A percentile compares a stretch with the other conserved stretches of the same genome.
These are phyloP conservation scores for Aspergillus udagawae DNA, from an alignment of 2,329 filamentous ascomycete genomes.

Conservation along the genomic window DNA sequence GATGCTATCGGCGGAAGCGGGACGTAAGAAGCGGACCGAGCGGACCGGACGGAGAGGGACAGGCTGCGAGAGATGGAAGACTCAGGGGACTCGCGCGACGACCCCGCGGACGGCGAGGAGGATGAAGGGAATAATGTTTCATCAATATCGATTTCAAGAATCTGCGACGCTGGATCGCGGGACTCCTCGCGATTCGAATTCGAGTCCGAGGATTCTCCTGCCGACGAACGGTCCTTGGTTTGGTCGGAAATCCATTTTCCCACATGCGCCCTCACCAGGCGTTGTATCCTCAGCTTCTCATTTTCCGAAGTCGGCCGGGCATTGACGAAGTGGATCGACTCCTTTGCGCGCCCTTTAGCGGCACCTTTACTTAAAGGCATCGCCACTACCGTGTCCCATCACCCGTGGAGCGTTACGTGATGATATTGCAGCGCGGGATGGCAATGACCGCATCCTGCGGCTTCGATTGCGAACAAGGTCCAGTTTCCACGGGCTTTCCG, in stretches of 20 bases:
- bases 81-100: neutral
- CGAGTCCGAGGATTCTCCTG: conserved; percentile 5
- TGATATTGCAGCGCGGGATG: conserved; percentile 6
- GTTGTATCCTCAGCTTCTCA: conserved; percentile 25
- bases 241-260: conserved; percentile 35
- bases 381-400: conserved; percentile 2
- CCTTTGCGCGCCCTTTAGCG: conserved; percentile 15
- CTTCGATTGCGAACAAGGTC: neutral
- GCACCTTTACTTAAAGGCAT: conserved; percentile 24
- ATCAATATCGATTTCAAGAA: neutral
- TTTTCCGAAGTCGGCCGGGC: conserved; percentile 27
- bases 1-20: neutral
- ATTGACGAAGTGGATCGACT: conserved; percentile 32
- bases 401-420: conserved; percentile 11
- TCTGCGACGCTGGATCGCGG: neutral
- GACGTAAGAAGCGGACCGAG: neutral
- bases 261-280: conserved; percentile 31
- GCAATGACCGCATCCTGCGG: conserved; percentile 20
- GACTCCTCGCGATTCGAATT: neutral
- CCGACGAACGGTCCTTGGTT: conserved; percentile 25
- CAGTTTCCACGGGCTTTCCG: neutral
- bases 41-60: neutral
- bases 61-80: neutral
- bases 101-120: conserved; percentile 3
- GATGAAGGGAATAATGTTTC: conserved; percentile 4